phyloP scores from a whole-genome alignment of 352 stramenopile species.

The Globisporangium rhizosaccharum region DNA sequence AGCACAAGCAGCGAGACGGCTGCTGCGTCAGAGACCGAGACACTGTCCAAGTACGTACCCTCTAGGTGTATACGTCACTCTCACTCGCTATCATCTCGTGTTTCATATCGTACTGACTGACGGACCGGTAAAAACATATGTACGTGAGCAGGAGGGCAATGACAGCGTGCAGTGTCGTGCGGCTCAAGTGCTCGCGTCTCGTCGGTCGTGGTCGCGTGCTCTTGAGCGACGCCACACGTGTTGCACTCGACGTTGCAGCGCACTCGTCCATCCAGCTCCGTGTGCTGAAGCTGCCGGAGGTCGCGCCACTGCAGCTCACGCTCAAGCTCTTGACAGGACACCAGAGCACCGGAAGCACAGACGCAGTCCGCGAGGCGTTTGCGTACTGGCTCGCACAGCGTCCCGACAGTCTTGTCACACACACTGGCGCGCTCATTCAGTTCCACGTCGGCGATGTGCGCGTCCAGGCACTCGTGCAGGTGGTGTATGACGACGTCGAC shows the following conservation, averaged over 20 bases:
- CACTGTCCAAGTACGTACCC: not conserved
- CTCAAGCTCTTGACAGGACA: slow-evolving; percentile 18
- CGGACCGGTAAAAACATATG: not conserved
- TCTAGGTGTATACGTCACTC: too few relatives aligned
- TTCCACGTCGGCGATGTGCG: slow-evolving; percentile 11
- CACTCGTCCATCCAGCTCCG: slow-evolving; percentile 31
- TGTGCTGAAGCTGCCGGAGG: slow-evolving; percentile 47
- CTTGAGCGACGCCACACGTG: slow-evolving; percentile 23
- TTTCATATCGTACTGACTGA: not conserved
- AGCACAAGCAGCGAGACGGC: not conserved
- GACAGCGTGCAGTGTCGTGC: slow-evolving; percentile 23
- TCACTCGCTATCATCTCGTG: too few relatives aligned
- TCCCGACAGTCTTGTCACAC: slow-evolving; percentile 15
- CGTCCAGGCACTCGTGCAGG: slow-evolving; percentile 26
- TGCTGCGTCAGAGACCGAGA: not conserved
- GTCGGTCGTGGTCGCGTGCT: slow-evolving; percentile 33
- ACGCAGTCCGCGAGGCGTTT: slow-evolving; percentile 28
- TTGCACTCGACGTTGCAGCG: slow-evolving; percentile 14
- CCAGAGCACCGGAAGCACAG: not conserved
- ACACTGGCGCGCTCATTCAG: slow-evolving; percentile 29
- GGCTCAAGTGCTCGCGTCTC: slow-evolving; percentile 31
- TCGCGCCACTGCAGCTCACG: slow-evolving; percentile 23
- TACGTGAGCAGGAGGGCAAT: slow-evolving; percentile 10
- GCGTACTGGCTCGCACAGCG: slow-evolving; percentile 20
- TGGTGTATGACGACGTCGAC: slow-evolving; percentile 44